Evolutionary conservation across 768 basidiomycete genomes (phyloP), one percentile per base, ranked within the genome.

Genomic region (Dacryopinax primogenitus): DNA sequence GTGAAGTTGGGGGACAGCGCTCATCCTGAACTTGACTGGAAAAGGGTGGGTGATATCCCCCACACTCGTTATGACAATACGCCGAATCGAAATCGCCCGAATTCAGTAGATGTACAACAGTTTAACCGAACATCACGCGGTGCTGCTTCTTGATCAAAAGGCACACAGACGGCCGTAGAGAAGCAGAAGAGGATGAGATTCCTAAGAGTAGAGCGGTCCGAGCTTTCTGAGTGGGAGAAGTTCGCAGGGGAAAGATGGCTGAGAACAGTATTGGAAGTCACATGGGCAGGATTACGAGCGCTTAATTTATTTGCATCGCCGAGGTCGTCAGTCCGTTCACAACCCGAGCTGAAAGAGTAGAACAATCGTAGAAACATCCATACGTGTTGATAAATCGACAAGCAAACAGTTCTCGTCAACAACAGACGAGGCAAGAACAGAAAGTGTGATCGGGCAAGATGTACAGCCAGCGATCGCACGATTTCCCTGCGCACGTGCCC

Each of bases 31-130:
- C 11, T 11, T 11, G n/a, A 39, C 37, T n/a, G 12, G 37, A 39
- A n/a, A 39, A 11, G 37, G 37, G 37, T 39, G 11, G 11, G 37
- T n/a, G 11, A 58, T 58, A 30, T 58, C 26, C 51, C 13, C 51
- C n/a, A 30, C 51, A 39, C 21, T 58, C 51, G 51, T 58, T 13
- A 6, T 58, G 51, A 58, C 51, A 58, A 58, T 58, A 58, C 26
- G 26, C 51, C 51, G 51, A 58, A 30, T 21, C 13, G 26, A 4
- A 18, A 28, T 58, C 51, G 26, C 51, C 51, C 15, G 51, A 58
- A 58, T 44, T 18, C 13, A 4, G 26, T 30, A 23, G 18, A 47
- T 9, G 51, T 30, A 3, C 4, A 32, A 58, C 26, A 9, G 26
- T 58, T 47, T 58, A 58, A 30, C 51, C 51, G 51, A 9, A 21